Percentiles rank a stretch among this genome's conserved stretches.
Evolutionary conservation across 805 yeast species (phyloP).

Genomic region (Metschnikowia lachancei): DNA sequence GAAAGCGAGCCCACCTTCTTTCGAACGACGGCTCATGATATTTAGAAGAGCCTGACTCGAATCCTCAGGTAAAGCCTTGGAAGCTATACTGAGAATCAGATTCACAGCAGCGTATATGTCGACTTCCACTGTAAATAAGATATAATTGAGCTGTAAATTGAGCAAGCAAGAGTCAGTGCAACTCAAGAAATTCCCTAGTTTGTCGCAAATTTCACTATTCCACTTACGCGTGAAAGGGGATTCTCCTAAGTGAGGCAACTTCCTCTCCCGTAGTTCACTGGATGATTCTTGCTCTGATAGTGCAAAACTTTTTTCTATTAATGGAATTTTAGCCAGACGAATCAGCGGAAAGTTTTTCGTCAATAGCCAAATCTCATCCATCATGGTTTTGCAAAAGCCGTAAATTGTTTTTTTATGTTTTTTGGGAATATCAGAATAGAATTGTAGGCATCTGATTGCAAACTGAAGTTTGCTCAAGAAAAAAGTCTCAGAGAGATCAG

Average conservation of each 20-base stretch:
- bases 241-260: constrained; percentile 6
- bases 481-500: constrained; percentile 26
- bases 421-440: constrained; percentile 10
- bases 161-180: constrained; percentile 29
- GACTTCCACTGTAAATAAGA: constrained; percentile 34
- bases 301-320: constrained; percentile 8
- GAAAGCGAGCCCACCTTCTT: not conserved
- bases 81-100: constrained; percentile 4
- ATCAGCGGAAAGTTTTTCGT: constrained; percentile 21
- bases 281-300: not conserved
- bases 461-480: constrained; percentile 16
- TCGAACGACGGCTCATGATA: not conserved
- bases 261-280: constrained; percentile 1
- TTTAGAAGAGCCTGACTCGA: not conserved
- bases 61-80: not conserved
- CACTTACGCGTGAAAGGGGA: constrained; percentile 28
- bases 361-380: constrained; percentile 21
- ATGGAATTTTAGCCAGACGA: constrained; percentile 14
- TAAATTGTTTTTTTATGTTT: constrained; percentile 20
- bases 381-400: constrained; percentile 22
- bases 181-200: constrained; percentile 25
- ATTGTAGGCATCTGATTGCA: constrained; percentile 10
- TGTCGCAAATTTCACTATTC: constrained; percentile 30
- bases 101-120: constrained; percentile 29
- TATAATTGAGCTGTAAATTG: constrained; percentile 38